Conservation (phyloP, 164 flowering plant genomes). For the Euptelea pleiosperma region DNA sequence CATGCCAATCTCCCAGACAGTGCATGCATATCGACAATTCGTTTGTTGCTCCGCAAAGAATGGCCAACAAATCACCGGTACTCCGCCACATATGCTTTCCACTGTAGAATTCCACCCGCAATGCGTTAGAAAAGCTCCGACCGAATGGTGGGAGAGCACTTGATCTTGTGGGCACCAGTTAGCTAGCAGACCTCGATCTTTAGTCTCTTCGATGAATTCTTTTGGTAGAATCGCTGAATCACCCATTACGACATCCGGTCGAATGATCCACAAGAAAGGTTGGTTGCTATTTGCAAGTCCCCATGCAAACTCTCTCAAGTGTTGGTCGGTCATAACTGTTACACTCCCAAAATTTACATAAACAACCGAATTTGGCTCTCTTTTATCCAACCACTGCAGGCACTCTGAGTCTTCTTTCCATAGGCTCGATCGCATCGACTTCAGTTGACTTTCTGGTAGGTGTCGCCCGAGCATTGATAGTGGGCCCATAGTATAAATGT, state of each 20-base stretch:
- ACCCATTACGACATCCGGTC: constrained; percentile 27
- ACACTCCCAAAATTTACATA: constrained; percentile 34
- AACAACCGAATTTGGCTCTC: constrained; percentile 19
- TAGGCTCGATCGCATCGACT: constrained; percentile 16
- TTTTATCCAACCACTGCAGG: constrained; percentile 26
- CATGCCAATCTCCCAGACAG: constrained; percentile 31
- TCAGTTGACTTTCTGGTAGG: constrained; percentile 1
- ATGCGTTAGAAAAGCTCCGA: constrained; percentile 11
- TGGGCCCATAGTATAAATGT: constrained; percentile 27
- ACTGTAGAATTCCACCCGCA: constrained; percentile 14
- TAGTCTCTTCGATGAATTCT: no score
- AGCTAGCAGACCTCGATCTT: constrained; percentile 24
- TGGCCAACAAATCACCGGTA: constrained; percentile 18
- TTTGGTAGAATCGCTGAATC: constrained; percentile 19
- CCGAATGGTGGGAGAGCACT: constrained; percentile 14
- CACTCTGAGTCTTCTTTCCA: constrained; percentile 27
- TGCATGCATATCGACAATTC: constrained; percentile 16
- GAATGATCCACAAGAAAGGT: no score
- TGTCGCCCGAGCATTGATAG: constrained; percentile 9
- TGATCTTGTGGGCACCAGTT: constrained; percentile 20
- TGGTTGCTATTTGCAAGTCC: no score
- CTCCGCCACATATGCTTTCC: constrained; percentile 13
- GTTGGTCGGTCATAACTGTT: constrained; percentile 22
- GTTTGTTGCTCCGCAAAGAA: constrained; percentile 17
- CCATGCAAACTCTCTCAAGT: constrained; percentile 32